Base-by-base conservation (phyloP, 2,329 filamentous ascomycete genomes). In the Leptographium procerum region DNA sequence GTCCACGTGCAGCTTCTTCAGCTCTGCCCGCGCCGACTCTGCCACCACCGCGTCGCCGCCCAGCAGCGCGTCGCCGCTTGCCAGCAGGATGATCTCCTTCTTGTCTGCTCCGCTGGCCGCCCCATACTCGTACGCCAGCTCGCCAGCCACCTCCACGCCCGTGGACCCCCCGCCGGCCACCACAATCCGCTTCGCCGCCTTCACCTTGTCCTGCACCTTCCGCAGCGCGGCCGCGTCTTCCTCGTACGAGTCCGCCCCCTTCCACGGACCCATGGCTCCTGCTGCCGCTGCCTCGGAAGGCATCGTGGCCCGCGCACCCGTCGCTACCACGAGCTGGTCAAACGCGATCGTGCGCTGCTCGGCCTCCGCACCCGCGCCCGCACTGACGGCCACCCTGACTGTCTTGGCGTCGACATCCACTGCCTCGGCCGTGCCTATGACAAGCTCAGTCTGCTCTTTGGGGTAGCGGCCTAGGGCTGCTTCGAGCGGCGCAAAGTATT, bases 251-350 rank as follows among this genome's bases (percentile, higher is more conserved):
- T 72, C 74, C 48, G 70, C 68, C 48, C 73, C 72, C 67, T 84
- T 83, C 77, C 80, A 83, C 2, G 79, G 79, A 8, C 29, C 31
- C 57, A 76, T 67, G 33, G 66, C 62, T 31, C 66, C 62, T n/a
- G 64, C 60, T 24, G 71, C 70, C 31, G 71, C 66, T 50, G 71
- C 68, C 2, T 29, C 52, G 2, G 11, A 13, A 31, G 29, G 53
- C 31, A 16, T 14, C 4, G 50, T 50, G 52, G 48, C 55, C 61
- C 75, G 73, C 22, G 80, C 71, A 50, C 81, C 81, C 0, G 80
- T 84, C 19, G 80, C 80, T 47, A 84, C 67, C 48, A 84, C 77
- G 52, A 84, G 75, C 62, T 82, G 77, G 68, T 82, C 78, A 66
- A 84, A 84, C 55, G 65, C 56, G 14, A 80, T 55, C 16, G 65